A percentile compares a stretch with the other conserved stretches of the same genome.
Evolutionary conservation across 176 grass and related monocot species (phyloP).

Genomic region (maize (Zea mays)): DNA sequence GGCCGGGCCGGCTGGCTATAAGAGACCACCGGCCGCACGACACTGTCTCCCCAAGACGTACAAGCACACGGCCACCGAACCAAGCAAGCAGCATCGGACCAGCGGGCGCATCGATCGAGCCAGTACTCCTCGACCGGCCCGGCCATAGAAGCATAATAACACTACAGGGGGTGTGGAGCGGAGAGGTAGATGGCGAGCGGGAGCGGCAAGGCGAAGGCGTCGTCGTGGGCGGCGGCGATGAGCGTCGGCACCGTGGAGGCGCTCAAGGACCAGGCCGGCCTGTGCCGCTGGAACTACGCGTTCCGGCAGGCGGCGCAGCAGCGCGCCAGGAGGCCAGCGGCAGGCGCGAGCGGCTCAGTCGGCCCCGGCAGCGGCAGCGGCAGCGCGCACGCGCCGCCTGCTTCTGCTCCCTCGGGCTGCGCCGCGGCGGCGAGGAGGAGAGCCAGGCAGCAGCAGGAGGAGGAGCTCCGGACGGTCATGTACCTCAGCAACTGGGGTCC

Average conservation of each 20-base stretch:
- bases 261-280: slow-evolving; percentile 58
- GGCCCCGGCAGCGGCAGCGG: neutral
- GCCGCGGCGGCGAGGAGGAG: slow-evolving; percentile 34
- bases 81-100: neutral
- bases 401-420: neutral
- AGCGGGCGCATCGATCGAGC: neutral
- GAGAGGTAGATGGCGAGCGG: slow-evolving; percentile 36
- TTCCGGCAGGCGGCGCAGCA: slow-evolving; percentile 39
- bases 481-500: slow-evolving; percentile 70
- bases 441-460: slow-evolving; percentile 45
- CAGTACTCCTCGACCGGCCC: neutral
- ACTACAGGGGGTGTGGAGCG: too few relatives aligned
- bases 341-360: slow-evolving; percentile 2
- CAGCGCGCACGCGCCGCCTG: neutral
- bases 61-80: neutral
- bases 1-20: slow-evolving; percentile 5
- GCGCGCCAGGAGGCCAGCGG: neutral
- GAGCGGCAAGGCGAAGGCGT: slow-evolving; percentile 22
- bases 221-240: slow-evolving; percentile 49
- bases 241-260: slow-evolving; percentile 43
- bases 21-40: neutral
- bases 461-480: slow-evolving; percentile 58
- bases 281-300: slow-evolving; percentile 59
- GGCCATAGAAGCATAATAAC: neutral
- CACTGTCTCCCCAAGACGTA: neutral